These are phyloP conservation scores for Blumeriella jaapii DNA, from an alignment of 2,329 filamentous ascomycete genomes.

Conservation along the genomic window DNA sequence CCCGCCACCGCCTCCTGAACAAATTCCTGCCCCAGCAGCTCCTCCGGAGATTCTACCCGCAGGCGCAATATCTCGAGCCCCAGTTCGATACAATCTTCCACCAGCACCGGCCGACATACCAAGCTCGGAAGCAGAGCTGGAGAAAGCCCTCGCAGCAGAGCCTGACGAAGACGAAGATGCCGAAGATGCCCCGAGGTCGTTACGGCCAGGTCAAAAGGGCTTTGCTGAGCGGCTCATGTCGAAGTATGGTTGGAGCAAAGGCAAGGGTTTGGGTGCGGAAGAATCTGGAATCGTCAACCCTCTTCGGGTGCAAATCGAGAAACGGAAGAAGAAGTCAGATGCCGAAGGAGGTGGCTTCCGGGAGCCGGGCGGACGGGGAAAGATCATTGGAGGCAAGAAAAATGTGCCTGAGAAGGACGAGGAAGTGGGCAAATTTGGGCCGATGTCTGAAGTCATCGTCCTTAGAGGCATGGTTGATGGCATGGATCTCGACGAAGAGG, in stretches of 20 bases:
- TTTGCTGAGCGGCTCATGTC: constrained; percentile 83
- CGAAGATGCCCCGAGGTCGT: constrained; percentile 40
- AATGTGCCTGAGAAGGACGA: constrained; percentile 31
- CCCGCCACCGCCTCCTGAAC: constrained; percentile 27
- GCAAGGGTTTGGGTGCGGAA: constrained; percentile 73
- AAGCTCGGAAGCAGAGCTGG: constrained; percentile 39
- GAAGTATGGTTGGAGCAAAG: constrained; percentile 90
- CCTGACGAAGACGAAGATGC: constrained; percentile 27
- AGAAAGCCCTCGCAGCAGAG: constrained; percentile 31
- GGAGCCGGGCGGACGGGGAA: constrained; percentile 54
- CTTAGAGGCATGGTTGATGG: constrained; percentile 77
- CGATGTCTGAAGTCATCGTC: constrained; percentile 73
- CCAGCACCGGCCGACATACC: constrained; percentile 39
- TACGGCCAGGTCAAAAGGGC: constrained; percentile 65
- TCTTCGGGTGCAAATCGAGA: constrained; percentile 73
- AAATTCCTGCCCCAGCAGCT: constrained; percentile 25
- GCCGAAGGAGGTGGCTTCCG: constrained; percentile 69
- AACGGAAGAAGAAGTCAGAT: constrained; percentile 68
- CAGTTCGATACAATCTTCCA: constrained; percentile 58
- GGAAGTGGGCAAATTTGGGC: constrained; percentile 48
- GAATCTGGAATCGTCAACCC: constrained; percentile 76
- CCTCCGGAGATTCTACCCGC: constrained; percentile 26
- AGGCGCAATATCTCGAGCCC: constrained; percentile 64
- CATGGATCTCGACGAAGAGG: constrained; percentile 69
- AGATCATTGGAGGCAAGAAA: constrained; percentile 68